Evolutionary conservation across 768 basidiomycete species (phyloP).

Genomic region (Suillus discolor): DNA sequence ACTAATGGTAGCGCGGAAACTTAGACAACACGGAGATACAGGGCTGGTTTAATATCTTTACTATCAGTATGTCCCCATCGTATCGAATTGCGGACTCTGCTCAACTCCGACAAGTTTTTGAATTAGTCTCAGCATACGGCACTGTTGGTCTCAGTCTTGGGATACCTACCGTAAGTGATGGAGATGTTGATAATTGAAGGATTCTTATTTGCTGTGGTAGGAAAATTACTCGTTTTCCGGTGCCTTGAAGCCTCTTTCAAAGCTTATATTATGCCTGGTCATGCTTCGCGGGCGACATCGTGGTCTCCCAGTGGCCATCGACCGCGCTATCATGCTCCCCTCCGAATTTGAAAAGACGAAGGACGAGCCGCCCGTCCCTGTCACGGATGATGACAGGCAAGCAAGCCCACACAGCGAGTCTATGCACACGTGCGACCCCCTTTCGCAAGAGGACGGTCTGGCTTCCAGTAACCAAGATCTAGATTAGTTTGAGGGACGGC

Average conservation of each 20-base stretch:
- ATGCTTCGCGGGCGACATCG: conserved; percentile 96
- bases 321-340: conserved; percentile 84
- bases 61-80: conserved; percentile 55
- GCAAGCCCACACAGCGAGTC: conserved; percentile 8
- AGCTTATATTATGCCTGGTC: conserved; percentile 82
- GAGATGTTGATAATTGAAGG: background rate
- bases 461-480: background rate
- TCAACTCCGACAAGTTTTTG: conserved; percentile 61
- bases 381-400: conserved; percentile 16
- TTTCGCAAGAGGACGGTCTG: background rate
- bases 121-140: conserved; percentile 86
- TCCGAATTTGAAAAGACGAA: conserved; percentile 51
- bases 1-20: conserved; percentile 51
- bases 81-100: background rate
- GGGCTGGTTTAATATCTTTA: conserved; percentile 85
- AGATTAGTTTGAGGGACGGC: background rate
- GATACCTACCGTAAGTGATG: conserved; percentile 64
- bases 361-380: conserved; percentile 16
- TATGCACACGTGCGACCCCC: background rate
- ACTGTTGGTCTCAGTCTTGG: conserved; percentile 91
- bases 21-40: conserved; percentile 55
- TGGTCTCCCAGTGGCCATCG: conserved; percentile 84
- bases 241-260: conserved; percentile 77
- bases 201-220: conserved; percentile 40
- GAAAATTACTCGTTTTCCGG: conserved; percentile 82